Evolutionary conservation across 768 basidiomycete genomes (phyloP).

Genomic region (Hygrocybe coccinea): DNA sequence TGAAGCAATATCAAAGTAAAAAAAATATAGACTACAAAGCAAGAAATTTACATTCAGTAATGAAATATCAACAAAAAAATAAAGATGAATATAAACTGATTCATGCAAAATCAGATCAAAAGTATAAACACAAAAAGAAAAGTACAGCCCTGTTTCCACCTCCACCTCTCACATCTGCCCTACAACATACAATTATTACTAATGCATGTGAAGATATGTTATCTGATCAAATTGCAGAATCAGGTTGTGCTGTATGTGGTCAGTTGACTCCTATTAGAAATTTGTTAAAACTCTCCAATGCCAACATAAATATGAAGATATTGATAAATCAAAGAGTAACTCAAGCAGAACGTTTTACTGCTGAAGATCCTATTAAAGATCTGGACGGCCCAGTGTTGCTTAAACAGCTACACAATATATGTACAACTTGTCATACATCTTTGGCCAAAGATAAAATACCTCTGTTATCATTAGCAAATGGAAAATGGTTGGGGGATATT

Average conservation of each 20-base stretch:
- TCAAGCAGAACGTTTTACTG: background rate
- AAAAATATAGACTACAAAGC: too few relatives aligned
- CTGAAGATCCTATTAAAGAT: background rate
- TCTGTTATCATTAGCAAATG: conserved; percentile 10
- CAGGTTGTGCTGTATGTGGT: conserved; percentile 3
- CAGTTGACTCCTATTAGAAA: background rate
- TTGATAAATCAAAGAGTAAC: background rate
- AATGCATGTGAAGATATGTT: background rate
- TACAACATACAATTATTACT: background rate
- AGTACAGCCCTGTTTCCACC: background rate
- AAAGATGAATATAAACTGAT: too few relatives aligned
- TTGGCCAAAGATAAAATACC: conserved; percentile 27
- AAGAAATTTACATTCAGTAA: too few relatives aligned
- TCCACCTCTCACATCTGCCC: background rate
- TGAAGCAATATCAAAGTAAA: too few relatives aligned
- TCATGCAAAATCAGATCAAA: too few relatives aligned
- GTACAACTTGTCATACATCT: conserved; percentile 20
- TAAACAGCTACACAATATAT: background rate
- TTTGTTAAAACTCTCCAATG: background rate
- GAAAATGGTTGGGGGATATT: conserved; percentile 29
- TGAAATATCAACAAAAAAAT: too few relatives aligned
- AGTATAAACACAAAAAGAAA: background rate
- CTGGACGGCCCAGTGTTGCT: background rate
- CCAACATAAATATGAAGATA: background rate
- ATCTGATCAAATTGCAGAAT: background rate